Evolutionary conservation across 495 filamentous ascomycete species (phyloP).

Genomic region (Penicillium odoratum): DNA sequence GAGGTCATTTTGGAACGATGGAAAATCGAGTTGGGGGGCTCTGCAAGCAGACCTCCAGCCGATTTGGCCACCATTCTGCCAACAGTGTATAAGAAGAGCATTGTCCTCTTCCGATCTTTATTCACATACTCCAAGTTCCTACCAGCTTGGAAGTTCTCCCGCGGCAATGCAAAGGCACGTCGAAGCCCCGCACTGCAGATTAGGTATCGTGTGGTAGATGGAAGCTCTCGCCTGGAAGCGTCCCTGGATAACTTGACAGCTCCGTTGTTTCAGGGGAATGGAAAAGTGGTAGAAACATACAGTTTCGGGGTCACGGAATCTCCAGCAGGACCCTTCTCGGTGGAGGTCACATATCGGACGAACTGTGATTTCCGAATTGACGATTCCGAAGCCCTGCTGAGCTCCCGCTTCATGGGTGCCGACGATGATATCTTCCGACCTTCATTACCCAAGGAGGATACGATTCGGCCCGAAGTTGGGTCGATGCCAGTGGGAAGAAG

Average conservation of each 20-base stretch:
- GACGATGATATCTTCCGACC: constrained; percentile 86
- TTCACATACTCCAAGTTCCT: constrained; percentile 80
- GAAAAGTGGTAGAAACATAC: constrained; percentile 71
- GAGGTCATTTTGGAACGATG: constrained; percentile 90
- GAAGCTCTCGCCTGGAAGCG: constrained; percentile 39
- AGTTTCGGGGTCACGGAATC: constrained; percentile 78
- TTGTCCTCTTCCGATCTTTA: constrained; percentile 91
- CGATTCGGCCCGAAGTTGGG: constrained; percentile 57
- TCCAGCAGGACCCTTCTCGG: constrained; percentile 79
- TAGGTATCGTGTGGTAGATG: constrained; percentile 75
- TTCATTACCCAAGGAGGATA: constrained; percentile 55
- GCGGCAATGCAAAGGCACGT: constrained; percentile 65
- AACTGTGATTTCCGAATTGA: constrained; percentile 90
- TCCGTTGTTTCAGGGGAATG: constrained; percentile 67
- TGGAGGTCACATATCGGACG: constrained; percentile 78
- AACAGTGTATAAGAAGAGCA: constrained; percentile 92
- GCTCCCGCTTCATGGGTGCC: constrained; percentile 92
- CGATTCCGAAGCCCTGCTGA: constrained; percentile 84
- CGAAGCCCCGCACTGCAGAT: constrained; percentile 64
- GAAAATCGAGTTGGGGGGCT: constrained; percentile 73
- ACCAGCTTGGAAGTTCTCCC: constrained; percentile 85
- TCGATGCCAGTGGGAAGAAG: constrained; percentile 63
- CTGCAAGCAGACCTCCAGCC: constrained; percentile 48
- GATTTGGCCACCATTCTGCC: constrained; percentile 74
- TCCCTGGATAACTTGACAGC: constrained; percentile 65